Base-by-base conservation (phyloP, 208 protist genomes). In the Leptomonas seymouri region DNA sequence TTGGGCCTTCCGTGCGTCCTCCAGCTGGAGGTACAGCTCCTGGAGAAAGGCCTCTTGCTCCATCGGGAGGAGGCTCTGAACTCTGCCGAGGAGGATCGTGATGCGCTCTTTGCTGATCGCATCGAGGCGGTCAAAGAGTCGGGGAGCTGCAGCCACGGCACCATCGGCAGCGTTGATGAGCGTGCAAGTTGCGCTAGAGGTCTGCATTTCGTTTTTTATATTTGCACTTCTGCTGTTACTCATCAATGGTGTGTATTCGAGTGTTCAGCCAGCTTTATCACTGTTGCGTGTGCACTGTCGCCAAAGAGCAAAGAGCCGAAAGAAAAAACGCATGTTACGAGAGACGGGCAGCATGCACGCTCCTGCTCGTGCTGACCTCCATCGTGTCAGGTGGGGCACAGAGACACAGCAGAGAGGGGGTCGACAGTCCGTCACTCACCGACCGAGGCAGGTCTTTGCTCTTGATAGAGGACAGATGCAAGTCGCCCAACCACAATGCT, bases 11-110 rank as follows among this genome's bases (percentile, higher is more conserved):
- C 65, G 65, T 34, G 60, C 44, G 2, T 84, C 78, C 16, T 62
- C 66, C 54, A 69, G 70, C 14, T 58, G 66, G 1, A 82, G 67
- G 2, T 71, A 73, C 14, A 90, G 46, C 67, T 87, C 80, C 74
- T 93, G 74, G 36, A 86, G 48, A 59, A 87, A 80, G 31, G 83
- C 81, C 0, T 42, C 72, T 46, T 82, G 74, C 76, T 93, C 88
- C 3, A 89, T 48, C 1, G 78, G 81, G 1, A 87, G 71, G 25
- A 89, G 59, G 21, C 51, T 60, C 21, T 81, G 74, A 45, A 88
- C 89, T 21, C 70, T 71, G 21, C 78, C 91, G 57, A 86, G 63
- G 9, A 90, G 36, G 6, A 81, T 66, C 20, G 83, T 73, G 15
- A 91, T 73, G 3, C 80, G 68, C 71, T 93, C 88, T 53, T 89